Conservation (phyloP, 345 rosid species). For the Hypericum perforatum region DNA sequence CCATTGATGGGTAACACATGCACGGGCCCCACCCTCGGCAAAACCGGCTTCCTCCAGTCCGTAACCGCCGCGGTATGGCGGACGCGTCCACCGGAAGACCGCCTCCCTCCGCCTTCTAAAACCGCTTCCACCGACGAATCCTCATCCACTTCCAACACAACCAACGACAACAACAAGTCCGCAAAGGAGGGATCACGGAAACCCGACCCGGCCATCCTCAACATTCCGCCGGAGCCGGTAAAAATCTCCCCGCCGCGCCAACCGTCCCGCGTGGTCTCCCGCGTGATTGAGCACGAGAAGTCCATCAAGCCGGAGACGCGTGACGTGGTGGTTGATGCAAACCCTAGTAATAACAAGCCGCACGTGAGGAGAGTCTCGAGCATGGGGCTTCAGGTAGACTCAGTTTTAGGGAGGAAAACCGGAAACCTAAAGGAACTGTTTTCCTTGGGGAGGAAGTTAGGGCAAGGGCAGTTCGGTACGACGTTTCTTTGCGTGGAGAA, state of each 20-base stretch:
- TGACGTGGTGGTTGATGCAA: constrained; percentile 14
- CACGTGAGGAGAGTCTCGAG: constrained; percentile 56
- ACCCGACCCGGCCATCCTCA: neutral
- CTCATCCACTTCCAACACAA: too few relatives aligned
- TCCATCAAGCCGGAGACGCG: constrained; percentile 16
- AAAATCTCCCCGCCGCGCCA: constrained; percentile 33
- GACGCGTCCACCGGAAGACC: constrained; percentile 43
- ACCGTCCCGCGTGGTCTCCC: constrained; percentile 11
- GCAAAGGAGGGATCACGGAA: too few relatives aligned
- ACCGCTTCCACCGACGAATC: constrained; percentile 5
- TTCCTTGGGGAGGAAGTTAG: constrained; percentile 77
- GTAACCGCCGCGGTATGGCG: constrained; percentile 81
- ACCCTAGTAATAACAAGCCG: constrained; percentile 10
- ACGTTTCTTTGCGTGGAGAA: constrained; percentile 76
- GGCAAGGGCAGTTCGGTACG: constrained; percentile 96
- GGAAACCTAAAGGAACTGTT: constrained; percentile 68
- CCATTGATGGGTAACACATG: constrained; percentile 80
- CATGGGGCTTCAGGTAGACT: constrained; percentile 49
- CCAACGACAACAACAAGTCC: too few relatives aligned
- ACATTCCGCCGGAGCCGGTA: constrained; percentile 59
- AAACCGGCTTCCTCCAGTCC: constrained; percentile 64
- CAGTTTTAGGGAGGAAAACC: constrained; percentile 74
- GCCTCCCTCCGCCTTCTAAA: constrained; percentile 29
- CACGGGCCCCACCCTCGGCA: constrained; percentile 63
- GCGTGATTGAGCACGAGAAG: constrained; percentile 16